Evolutionary conservation across 768 basidiomycete genomes (phyloP).

Genomic region (Suillus alpinus): DNA sequence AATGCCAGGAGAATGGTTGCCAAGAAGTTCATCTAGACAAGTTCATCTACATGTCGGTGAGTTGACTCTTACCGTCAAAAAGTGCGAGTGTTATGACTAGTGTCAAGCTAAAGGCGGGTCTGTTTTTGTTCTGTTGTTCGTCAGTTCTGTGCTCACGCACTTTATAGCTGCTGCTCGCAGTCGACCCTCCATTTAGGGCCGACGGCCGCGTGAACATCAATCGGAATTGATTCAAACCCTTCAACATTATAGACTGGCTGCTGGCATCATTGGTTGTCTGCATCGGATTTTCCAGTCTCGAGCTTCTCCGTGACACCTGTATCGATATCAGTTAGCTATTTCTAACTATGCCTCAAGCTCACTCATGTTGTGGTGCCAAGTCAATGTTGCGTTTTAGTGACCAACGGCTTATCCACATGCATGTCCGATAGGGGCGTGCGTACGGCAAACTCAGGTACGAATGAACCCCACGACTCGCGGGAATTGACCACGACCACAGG

Average conservation of each 20-base stretch:
- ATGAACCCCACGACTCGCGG: too few species aligned
- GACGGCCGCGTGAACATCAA: background rate
- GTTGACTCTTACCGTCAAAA: background rate
- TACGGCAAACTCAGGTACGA: too few species aligned
- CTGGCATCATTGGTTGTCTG: background rate
- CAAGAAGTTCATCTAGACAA: background rate
- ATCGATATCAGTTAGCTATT: background rate
- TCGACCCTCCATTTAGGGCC: background rate
- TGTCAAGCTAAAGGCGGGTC: background rate
- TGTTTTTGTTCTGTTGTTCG: background rate
- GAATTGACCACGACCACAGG: too few species aligned
- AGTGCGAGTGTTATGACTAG: background rate
- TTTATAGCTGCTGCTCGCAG: too few species aligned
- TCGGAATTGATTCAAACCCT: background rate
- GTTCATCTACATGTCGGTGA: background rate
- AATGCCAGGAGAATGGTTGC: background rate
- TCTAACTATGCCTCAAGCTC: too few species aligned
- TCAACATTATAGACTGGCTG: background rate
- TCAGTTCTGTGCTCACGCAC: background rate
- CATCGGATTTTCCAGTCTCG: background rate
- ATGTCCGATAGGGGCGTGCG: too few species aligned
- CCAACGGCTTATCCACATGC: too few species aligned
- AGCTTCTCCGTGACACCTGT: background rate
- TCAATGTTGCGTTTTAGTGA: too few species aligned
- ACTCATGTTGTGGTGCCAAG: too few species aligned